Evolutionary conservation across 805 yeast species (phyloP).

Genomic region (Saturnispora zaruensis): DNA sequence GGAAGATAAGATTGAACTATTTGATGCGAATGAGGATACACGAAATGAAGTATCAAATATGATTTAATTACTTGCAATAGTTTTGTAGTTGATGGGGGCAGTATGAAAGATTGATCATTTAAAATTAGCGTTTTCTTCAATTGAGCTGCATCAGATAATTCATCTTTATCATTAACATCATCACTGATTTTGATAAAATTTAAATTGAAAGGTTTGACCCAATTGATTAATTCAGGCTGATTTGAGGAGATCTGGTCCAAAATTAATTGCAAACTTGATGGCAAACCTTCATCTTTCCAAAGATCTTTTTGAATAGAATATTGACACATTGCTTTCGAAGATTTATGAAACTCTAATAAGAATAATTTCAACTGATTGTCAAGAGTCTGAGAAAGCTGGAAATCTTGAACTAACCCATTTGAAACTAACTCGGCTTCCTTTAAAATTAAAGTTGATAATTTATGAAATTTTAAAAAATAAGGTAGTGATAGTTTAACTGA

Average conservation of each 20-base stretch:
- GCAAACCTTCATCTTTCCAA: constrained; percentile 71
- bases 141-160: neutral
- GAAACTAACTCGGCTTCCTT: constrained; percentile 78
- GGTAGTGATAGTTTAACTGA: constrained; percentile 47
- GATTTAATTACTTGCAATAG: constrained; percentile 38
- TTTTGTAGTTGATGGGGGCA: constrained; percentile 41
- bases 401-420: constrained; percentile 47
- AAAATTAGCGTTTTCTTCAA: constrained; percentile 32
- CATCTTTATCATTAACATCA: neutral
- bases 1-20: constrained; percentile 24
- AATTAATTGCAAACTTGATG: constrained; percentile 37
- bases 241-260: constrained; percentile 45
- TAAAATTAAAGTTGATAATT: constrained; percentile 59
- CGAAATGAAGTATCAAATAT: constrained; percentile 46
- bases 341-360: constrained; percentile 45
- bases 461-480: constrained; percentile 60
- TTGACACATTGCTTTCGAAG: constrained; percentile 38
- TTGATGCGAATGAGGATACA: constrained; percentile 37
- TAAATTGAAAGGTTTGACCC: constrained; percentile 35
- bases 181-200: constrained; percentile 9
- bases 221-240: constrained; percentile 35
- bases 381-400: constrained; percentile 58
- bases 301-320: constrained; percentile 52
- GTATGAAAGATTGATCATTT: constrained; percentile 48
- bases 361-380: constrained; percentile 59